Evolutionary conservation across 23 red algal genomes (phyloP).

Genomic region (Gracilaria gracilis): DNA sequence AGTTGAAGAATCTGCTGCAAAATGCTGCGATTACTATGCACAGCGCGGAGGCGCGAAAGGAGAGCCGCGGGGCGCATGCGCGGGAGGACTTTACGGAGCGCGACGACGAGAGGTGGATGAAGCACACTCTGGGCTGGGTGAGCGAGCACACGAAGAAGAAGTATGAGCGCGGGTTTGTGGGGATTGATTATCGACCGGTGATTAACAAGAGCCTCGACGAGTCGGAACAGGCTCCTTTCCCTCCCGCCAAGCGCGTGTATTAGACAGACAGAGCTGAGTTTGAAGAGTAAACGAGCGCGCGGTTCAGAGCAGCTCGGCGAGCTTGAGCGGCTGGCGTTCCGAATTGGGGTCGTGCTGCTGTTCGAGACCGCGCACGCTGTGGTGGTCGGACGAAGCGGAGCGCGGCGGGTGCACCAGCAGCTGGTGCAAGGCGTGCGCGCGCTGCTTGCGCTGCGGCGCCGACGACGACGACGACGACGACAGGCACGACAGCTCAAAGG

Average conservation of each 20-base stretch:
- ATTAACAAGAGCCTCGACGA: constrained; percentile 79
- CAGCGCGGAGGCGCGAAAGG: constrained; percentile 91
- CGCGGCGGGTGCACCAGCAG: constrained; percentile 13
- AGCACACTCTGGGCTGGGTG: constrained; percentile 94
- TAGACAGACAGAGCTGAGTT: constrained; percentile 67
- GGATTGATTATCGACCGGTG: constrained; percentile 94
- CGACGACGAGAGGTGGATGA: constrained; percentile 94
- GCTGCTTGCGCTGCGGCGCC: too few species aligned
- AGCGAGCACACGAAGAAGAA: constrained; percentile 35
- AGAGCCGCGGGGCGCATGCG: constrained; percentile 92
- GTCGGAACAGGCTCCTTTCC: constrained; percentile 80
- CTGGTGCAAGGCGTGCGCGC: background rate
- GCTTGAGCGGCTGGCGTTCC: constrained; percentile 1
- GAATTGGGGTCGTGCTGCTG: background rate
- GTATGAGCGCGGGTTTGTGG: constrained; percentile 62
- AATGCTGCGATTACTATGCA: constrained; percentile 96
- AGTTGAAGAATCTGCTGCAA: constrained; percentile 94
- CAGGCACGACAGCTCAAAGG: background rate
- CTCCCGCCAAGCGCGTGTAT: constrained; percentile 88
- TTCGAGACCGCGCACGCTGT: background rate
- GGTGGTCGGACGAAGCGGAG: background rate
- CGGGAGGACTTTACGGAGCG: constrained; percentile 93
- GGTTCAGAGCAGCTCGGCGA: background rate
- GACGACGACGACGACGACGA: background rate
- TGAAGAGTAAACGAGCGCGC: constrained; percentile 27